A percentile compares a stretch with the other conserved stretches of the same genome.
These are phyloP conservation scores for Litsea cubeba DNA, from an alignment of 164 flowering plant genomes.

Conservation along the genomic window DNA sequence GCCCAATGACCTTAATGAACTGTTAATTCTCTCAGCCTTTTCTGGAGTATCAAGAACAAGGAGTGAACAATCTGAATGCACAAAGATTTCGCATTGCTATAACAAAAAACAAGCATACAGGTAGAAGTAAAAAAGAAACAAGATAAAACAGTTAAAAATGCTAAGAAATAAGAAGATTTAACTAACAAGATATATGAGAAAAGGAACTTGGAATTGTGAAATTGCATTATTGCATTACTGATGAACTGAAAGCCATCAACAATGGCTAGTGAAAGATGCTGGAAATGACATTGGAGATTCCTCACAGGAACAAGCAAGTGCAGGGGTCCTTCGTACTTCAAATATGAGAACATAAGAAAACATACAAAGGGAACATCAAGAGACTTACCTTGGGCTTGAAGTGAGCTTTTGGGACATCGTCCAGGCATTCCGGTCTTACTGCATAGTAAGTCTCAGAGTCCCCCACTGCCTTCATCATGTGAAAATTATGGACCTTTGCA, in stretches of 20 bases:
- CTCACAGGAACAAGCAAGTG: background rate
- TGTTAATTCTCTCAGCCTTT: too few species aligned
- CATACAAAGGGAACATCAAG: background rate
- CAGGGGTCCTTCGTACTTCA: background rate
- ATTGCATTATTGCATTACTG: background rate
- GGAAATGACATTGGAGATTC: background rate
- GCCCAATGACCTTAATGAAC: too few species aligned
- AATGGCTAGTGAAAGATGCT: background rate
- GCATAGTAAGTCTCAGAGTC: conserved; percentile 45
- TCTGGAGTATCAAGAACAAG: too few species aligned
- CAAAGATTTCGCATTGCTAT: too few species aligned
- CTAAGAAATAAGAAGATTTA: background rate
- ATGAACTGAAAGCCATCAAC: background rate
- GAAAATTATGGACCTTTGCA: background rate
- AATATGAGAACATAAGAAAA: background rate
- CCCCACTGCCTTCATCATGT: conserved; percentile 20
- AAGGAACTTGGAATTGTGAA: background rate
- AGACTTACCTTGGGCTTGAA: conserved; percentile 56
- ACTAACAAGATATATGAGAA: background rate
- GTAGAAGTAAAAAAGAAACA: background rate
- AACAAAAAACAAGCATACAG: background rate
- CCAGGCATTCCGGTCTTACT: conserved; percentile 54
- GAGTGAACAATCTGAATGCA: too few species aligned
- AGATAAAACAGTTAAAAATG: background rate
- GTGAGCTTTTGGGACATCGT: conserved; percentile 53